phyloP scores from a whole-genome alignment of 768 basidiomycete species.

The Russula abietina region DNA sequence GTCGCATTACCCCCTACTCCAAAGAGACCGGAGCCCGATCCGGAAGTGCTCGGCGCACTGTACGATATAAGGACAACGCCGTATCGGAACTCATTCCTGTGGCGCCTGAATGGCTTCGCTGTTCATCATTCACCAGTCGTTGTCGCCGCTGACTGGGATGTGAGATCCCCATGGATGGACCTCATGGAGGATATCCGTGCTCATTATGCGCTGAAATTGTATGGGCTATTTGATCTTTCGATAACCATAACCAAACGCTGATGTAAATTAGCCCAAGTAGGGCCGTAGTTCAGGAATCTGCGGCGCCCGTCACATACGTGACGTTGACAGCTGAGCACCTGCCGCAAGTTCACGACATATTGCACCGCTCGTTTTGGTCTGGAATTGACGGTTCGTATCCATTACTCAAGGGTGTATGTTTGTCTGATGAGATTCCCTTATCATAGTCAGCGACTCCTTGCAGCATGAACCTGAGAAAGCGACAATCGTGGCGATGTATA shows the following conservation, averaged over 20 bases:
- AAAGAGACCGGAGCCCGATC: slow-evolving; percentile 27
- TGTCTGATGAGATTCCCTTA: slow-evolving; percentile 8
- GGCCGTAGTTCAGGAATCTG: slow-evolving; percentile 37
- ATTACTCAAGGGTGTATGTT: neutral
- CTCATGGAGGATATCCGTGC: slow-evolving; percentile 67
- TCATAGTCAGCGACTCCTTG: slow-evolving; percentile 62
- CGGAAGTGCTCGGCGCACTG: slow-evolving; percentile 45
- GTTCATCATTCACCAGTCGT: slow-evolving; percentile 35
- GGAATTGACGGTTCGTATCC: slow-evolving; percentile 59
- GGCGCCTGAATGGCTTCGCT: slow-evolving; percentile 49
- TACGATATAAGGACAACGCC: slow-evolving; percentile 54
- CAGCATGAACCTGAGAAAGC: slow-evolving; percentile 63
- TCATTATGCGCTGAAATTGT: slow-evolving; percentile 62
- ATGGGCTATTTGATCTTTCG: neutral
- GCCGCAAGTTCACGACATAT: slow-evolving; percentile 63
- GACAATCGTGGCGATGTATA: slow-evolving; percentile 72
- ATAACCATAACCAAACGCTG: slow-evolving; percentile 9
- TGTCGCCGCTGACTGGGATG: slow-evolving; percentile 69
- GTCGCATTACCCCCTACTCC: slow-evolving; percentile 35
- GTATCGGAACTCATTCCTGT: slow-evolving; percentile 59
- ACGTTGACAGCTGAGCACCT: slow-evolving; percentile 55
- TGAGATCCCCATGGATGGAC: slow-evolving; percentile 62
- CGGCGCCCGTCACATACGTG: slow-evolving; percentile 57
- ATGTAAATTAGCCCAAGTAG: slow-evolving; percentile 45
- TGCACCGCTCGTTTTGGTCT: slow-evolving; percentile 66